phyloP scores from a whole-genome alignment of 2,329 filamentous ascomycete species.

The Hysterium pulicare region DNA sequence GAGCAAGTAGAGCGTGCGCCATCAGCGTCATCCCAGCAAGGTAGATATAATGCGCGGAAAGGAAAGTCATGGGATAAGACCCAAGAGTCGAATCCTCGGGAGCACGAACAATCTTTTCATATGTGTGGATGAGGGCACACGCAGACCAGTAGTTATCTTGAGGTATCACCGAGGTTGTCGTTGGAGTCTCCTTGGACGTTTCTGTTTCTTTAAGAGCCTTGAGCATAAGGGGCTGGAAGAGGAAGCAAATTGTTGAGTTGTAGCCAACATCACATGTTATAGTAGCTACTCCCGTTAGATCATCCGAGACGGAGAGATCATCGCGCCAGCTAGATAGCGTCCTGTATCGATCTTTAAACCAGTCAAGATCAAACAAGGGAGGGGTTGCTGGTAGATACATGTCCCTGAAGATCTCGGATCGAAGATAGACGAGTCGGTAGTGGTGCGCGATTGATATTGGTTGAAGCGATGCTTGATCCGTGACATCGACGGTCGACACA shows the following conservation, averaged over 20 bases:
- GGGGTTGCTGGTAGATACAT: constrained; percentile 25
- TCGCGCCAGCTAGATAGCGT: constrained; percentile 4
- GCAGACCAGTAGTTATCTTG: constrained; percentile 8
- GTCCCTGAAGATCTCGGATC: constrained; percentile 34
- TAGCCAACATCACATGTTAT: constrained; percentile 7
- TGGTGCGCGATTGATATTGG: constrained; percentile 29
- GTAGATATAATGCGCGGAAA: constrained; percentile 8
- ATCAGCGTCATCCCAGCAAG: constrained; percentile 7
- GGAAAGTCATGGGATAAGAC: constrained; percentile 7
- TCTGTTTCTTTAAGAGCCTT: constrained; percentile 1
- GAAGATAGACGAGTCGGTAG: constrained; percentile 36
- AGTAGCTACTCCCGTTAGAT: constrained; percentile 5
- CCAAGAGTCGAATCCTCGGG: constrained; percentile 1
- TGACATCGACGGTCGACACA: constrained; percentile 9
- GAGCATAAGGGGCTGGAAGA: constrained; percentile 7
- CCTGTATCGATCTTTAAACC: constrained; percentile 21
- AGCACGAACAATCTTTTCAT: constrained; percentile 6
- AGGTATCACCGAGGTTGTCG: not conserved
- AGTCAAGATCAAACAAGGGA: constrained; percentile 18
- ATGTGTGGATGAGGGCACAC: constrained; percentile 3
- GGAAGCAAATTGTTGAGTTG: constrained; percentile 6
- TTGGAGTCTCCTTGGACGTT: not conserved
- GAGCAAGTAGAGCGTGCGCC: constrained; percentile 7
- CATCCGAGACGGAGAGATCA: constrained; percentile 1
- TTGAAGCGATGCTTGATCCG: constrained; percentile 13